Conservation (phyloP, 495 filamentous ascomycete genomes). For the Talaromyces nanjingensis region DNA sequence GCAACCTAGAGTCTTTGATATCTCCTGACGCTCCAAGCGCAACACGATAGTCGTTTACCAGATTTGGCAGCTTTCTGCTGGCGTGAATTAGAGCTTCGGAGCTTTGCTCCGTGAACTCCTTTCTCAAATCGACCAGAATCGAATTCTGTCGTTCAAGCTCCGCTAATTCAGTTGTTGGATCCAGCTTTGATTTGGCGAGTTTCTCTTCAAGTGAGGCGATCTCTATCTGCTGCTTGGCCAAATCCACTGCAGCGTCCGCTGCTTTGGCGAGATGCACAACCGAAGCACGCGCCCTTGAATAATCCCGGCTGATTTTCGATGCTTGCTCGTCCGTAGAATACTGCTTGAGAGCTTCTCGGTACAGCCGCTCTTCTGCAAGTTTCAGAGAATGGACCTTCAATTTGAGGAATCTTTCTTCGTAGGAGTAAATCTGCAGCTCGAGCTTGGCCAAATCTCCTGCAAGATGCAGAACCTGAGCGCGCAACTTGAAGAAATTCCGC, state of each 20-base stretch:
- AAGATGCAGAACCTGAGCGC: not conserved
- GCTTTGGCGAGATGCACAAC: not conserved
- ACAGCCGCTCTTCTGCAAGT: not conserved
- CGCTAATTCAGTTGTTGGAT: not conserved
- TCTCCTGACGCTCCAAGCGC: constrained; percentile 27
- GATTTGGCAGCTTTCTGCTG: constrained; percentile 12
- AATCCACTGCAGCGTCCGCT: not conserved
- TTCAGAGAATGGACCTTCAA: not conserved
- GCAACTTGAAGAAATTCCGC: not conserved
- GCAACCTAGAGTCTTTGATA: constrained; percentile 35
- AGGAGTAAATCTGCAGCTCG: not conserved
- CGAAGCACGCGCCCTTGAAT: not conserved
- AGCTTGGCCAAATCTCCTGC: constrained; percentile 9
- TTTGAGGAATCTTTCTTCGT: not conserved
- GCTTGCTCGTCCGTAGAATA: not conserved
- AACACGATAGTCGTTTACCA: constrained; percentile 38
- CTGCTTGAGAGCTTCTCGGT: not conserved
- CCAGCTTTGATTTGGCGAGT: not conserved
- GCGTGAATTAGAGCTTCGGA: constrained; percentile 15
- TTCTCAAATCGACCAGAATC: not conserved
- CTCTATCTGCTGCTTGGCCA: constrained; percentile 15
- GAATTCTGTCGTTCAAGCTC: not conserved
- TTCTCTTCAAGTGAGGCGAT: constrained; percentile 9
- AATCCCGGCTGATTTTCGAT: not conserved
- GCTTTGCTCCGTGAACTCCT: not conserved